A percentile compares a stretch with the other conserved stretches of the same genome.
phyloP scores from a whole-genome alignment of 2,329 filamentous ascomycete species.

The Gaeumannomyces sp. region DNA sequence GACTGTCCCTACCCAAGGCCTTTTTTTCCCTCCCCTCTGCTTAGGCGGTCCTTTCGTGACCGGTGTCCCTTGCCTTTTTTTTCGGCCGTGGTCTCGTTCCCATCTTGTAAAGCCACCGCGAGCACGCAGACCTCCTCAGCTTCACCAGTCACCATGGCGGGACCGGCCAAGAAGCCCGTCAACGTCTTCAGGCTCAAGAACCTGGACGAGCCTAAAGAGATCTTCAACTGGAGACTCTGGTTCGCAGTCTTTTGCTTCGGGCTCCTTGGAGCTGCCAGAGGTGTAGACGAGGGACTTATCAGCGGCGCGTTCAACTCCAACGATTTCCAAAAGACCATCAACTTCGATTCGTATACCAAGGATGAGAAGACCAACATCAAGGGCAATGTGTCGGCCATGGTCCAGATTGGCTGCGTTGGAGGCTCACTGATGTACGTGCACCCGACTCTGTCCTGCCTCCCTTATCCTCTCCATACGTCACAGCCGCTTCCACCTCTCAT shows the following conservation, averaged over 20 bases:
- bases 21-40: not conserved
- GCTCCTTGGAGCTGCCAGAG: slow-evolving; percentile 69
- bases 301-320: slow-evolving; percentile 61
- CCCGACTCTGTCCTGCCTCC: not conserved
- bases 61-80: no score
- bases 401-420: slow-evolving; percentile 68
- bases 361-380: slow-evolving; percentile 59
- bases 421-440: slow-evolving; percentile 54
- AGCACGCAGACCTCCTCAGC: not conserved
- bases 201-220: slow-evolving; percentile 59
- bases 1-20: not conserved
- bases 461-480: not conserved
- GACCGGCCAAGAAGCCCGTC: slow-evolving; percentile 48
- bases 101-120: not conserved
- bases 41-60: not conserved
- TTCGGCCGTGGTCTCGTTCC: not conserved
- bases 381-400: slow-evolving; percentile 74
- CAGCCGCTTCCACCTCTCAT: no score
- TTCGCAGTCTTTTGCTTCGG: slow-evolving; percentile 69
- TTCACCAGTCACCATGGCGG: slow-evolving; percentile 33
- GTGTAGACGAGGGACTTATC: slow-evolving; percentile 74
- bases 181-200: slow-evolving; percentile 59
- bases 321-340: slow-evolving; percentile 54
- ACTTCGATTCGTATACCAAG: slow-evolving; percentile 45
- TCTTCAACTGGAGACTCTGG: slow-evolving; percentile 73